These are phyloP conservation scores for Paramecium bursaria DNA, from an alignment of 73 alveolate genomes.

Conservation along the genomic window DNA sequence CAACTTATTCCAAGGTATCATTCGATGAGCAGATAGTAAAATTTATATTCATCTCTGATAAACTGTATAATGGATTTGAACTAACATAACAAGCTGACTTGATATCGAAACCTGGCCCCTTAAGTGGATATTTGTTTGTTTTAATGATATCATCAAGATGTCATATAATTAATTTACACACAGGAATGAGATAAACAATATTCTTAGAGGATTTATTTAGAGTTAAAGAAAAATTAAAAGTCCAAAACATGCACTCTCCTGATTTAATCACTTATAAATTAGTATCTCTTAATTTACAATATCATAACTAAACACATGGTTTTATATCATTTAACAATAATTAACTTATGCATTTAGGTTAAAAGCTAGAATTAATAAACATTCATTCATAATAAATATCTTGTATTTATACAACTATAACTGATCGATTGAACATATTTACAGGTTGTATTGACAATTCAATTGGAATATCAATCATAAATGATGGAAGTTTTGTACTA, in stretches of 20 bases:
- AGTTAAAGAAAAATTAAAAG: too few species aligned
- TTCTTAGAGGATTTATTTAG: too few species aligned
- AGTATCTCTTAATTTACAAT: too few species aligned
- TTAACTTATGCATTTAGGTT: too few species aligned
- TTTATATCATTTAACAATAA: too few species aligned
- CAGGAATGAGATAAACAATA: too few species aligned
- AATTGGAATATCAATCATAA: background rate
- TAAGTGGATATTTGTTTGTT: background rate
- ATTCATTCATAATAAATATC: too few species aligned
- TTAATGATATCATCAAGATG: constrained; percentile 11
- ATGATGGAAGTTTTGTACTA: background rate
- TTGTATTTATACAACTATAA: too few species aligned
- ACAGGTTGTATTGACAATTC: constrained; percentile 44
- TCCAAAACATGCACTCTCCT: too few species aligned
- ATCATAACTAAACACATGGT: too few species aligned
- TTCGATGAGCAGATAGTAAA: constrained; percentile 13
- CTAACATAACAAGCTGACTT: background rate
- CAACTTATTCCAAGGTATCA: background rate
- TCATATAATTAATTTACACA: background rate
- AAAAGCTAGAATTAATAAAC: too few species aligned
- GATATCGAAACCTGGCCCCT: background rate
- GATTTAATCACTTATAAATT: too few species aligned
- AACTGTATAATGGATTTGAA: background rate
- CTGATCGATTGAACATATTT: background rate
- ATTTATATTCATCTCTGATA: background rate